Percentiles rank a stretch among this genome's conserved stretches.
phyloP scores from a whole-genome alignment of 768 basidiomycete species.

The Cantharellus cinnabarinus region DNA sequence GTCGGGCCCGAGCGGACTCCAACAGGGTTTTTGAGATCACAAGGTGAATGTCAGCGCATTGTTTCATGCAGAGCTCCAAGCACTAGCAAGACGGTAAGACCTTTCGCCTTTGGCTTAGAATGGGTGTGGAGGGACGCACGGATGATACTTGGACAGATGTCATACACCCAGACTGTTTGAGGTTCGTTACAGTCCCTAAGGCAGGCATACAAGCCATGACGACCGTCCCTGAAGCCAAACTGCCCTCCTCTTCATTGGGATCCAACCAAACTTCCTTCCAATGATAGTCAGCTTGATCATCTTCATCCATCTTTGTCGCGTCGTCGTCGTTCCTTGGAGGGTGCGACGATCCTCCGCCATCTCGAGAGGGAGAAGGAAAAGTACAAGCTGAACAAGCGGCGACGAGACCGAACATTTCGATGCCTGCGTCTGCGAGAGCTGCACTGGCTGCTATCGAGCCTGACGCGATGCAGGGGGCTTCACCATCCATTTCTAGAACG shows the following conservation, averaged over 20 bases:
- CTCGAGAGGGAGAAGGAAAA: background rate
- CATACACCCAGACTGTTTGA: slow-evolving; percentile 71
- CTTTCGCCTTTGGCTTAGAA: too few relatives aligned
- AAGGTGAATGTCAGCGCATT: slow-evolving; percentile 55
- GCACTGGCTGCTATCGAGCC: slow-evolving; percentile 75
- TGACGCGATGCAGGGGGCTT: slow-evolving; percentile 74
- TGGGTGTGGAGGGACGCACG: slow-evolving; percentile 23
- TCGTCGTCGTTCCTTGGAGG: too few relatives aligned
- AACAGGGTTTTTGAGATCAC: slow-evolving; percentile 40
- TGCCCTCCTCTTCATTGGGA: slow-evolving; percentile 52
- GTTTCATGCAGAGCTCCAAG: slow-evolving; percentile 45
- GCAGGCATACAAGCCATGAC: slow-evolving; percentile 77
- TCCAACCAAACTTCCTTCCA: slow-evolving; percentile 39
- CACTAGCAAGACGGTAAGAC: slow-evolving; percentile 25
- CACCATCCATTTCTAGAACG: slow-evolving; percentile 78
- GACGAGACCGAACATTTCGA: slow-evolving; percentile 79
- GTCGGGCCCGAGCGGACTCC: background rate
- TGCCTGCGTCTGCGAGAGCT: slow-evolving; percentile 81
- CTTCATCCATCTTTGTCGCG: background rate
- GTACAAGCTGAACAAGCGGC: slow-evolving; percentile 45
- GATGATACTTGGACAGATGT: slow-evolving; percentile 29
- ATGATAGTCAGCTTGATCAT: slow-evolving; percentile 17
- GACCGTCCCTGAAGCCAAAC: slow-evolving; percentile 39
- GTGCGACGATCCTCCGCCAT: background rate
- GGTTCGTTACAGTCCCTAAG: slow-evolving; percentile 53